These are phyloP conservation scores for Mycogone perniciosa DNA, from an alignment of 2,329 filamentous ascomycete genomes.

Conservation along the genomic window DNA sequence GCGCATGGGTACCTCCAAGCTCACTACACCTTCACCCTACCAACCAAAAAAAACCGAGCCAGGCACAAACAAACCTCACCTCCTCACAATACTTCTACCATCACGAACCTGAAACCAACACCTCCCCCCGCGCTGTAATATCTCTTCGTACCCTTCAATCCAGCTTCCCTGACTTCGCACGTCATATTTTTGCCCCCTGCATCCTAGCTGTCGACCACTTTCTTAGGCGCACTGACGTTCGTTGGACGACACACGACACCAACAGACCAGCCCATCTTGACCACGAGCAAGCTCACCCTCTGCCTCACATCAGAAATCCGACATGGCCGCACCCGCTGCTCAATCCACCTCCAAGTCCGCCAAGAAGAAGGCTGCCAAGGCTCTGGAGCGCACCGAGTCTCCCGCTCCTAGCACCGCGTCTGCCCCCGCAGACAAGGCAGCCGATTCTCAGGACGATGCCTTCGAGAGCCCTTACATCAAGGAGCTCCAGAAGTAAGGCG, in stretches of 20 bases:
- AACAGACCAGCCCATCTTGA: conserved; percentile 6
- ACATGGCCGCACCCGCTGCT: conserved; percentile 57
- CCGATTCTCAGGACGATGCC: conserved; percentile 52
- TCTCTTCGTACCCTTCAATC: not conserved
- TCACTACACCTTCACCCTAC: conserved; percentile 12
- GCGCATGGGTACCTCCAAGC: conserved; percentile 11
- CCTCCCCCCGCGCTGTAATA: conserved; percentile 1
- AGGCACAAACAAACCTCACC: conserved; percentile 11
- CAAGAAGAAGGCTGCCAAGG: conserved; percentile 60
- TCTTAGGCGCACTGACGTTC: not conserved
- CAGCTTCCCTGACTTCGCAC: not conserved
- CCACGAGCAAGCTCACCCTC: conserved; percentile 7
- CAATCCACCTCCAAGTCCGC: conserved; percentile 58
- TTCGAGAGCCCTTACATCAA: conserved; percentile 75
- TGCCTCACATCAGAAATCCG: not conserved
- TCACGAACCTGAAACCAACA: not conserved
- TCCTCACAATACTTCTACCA: not conserved
- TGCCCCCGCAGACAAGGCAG: conserved; percentile 42
- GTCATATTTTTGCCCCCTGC: conserved; percentile 1
- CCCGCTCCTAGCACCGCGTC: conserved; percentile 44
- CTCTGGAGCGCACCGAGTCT: conserved; percentile 46
- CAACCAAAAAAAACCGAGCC: conserved; percentile 9
- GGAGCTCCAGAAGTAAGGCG: conserved; percentile 79
- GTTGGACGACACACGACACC: conserved; percentile 11
- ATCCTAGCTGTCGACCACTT: not conserved